Evolutionary conservation across 164 flowering plant genomes (phyloP).

Genomic region (Umbilicus rupestris): DNA sequence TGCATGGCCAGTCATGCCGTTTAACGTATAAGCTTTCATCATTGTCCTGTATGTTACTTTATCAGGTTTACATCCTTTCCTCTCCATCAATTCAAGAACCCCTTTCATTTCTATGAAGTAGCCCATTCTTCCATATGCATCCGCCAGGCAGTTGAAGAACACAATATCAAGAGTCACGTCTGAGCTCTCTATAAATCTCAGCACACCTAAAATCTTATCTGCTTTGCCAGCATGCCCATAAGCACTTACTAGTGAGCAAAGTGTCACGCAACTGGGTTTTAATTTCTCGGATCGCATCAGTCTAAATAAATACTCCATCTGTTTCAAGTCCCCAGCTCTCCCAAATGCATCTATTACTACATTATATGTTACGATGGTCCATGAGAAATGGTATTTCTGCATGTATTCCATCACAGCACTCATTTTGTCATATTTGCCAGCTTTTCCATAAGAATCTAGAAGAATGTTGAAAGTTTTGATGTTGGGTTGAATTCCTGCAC

Average conservation of each 20-base stretch:
- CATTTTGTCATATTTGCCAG: slow-evolving; percentile 66
- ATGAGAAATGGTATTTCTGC: slow-evolving; percentile 82
- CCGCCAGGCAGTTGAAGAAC: slow-evolving; percentile 83
- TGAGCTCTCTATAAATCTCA: slow-evolving; percentile 66
- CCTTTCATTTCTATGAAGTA: slow-evolving; percentile 80
- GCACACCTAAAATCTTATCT: slow-evolving; percentile 56
- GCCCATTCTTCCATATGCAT: slow-evolving; percentile 80
- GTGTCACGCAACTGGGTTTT: slow-evolving; percentile 81
- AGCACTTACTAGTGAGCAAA: slow-evolving; percentile 80
- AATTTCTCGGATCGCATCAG: slow-evolving; percentile 82
- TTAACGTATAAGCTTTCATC: slow-evolving; percentile 61
- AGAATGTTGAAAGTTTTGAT: slow-evolving; percentile 91
- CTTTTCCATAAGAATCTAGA: slow-evolving; percentile 84
- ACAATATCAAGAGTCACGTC: slow-evolving; percentile 65
- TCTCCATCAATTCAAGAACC: slow-evolving; percentile 71
- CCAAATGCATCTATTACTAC: slow-evolving; percentile 94
- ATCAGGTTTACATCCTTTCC: slow-evolving; percentile 70
- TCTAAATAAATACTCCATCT: slow-evolving; percentile 90
- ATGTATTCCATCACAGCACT: slow-evolving; percentile 91
- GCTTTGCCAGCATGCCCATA: slow-evolving; percentile 59
- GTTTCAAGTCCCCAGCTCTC: slow-evolving; percentile 83
- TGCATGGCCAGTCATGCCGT: slow-evolving; percentile 48
- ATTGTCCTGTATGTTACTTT: slow-evolving; percentile 76
- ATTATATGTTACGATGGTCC: slow-evolving; percentile 91
- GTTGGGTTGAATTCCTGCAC: slow-evolving; percentile 70